Conservation (phyloP, 208 protist genomes). For the Jaenimonas drosophilae region DNA sequence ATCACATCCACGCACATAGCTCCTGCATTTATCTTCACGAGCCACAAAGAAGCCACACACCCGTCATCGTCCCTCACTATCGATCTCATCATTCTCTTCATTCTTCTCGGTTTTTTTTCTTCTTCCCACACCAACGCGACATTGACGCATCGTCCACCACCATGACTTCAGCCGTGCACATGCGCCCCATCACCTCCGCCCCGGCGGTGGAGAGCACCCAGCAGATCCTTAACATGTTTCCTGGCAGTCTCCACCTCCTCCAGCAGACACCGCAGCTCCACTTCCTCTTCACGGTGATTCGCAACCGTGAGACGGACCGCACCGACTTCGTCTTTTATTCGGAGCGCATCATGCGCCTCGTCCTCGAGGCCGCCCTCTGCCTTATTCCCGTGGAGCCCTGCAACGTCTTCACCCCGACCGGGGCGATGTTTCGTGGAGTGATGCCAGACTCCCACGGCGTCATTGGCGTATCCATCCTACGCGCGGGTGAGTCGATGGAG, state of each 20-base stretch:
- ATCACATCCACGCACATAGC: too few relatives aligned
- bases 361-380: conserved; percentile 89
- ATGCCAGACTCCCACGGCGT: conserved; percentile 71
- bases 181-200: conserved; percentile 7
- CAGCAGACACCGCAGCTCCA: conserved; percentile 85
- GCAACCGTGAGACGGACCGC: conserved; percentile 80
- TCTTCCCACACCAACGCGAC: not conserved
- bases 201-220: conserved; percentile 18
- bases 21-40: too few relatives aligned
- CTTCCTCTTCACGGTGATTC: conserved; percentile 93
- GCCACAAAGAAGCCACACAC: too few relatives aligned
- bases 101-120: conserved; percentile 8
- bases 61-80: too few relatives aligned
- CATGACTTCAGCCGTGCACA: conserved; percentile 10
- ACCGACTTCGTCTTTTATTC: conserved; percentile 97
- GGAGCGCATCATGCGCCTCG: conserved; percentile 92
- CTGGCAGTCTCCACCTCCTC: conserved; percentile 49
- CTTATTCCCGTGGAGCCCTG: conserved; percentile 79
- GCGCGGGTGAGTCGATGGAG: conserved; percentile 97
- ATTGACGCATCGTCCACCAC: not conserved
- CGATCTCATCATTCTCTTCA: conserved; percentile 6
- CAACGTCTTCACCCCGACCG: conserved; percentile 90
- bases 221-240: conserved; percentile 59
- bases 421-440: conserved; percentile 63
- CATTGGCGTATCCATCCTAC: conserved; percentile 95